Conservation (phyloP, 1,284 basidiomycete species). For the Ganoderma lingzhi region DNA sequence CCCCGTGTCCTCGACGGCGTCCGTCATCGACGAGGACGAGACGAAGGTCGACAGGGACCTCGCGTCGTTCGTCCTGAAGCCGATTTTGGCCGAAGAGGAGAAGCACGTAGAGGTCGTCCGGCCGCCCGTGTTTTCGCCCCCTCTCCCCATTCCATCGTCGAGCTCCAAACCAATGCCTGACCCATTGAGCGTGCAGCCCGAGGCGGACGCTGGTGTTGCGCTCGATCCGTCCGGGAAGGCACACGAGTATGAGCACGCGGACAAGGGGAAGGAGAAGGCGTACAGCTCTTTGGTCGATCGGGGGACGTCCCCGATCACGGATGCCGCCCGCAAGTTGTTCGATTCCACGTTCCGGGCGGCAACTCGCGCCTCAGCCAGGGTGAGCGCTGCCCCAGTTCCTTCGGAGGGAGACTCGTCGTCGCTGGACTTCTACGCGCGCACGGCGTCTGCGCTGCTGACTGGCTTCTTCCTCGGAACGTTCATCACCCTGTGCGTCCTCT, state of each 20-base stretch:
- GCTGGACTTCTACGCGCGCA: conserved; percentile 40
- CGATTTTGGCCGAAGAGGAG: background rate
- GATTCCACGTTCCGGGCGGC: conserved; percentile 9
- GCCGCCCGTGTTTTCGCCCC: conserved; percentile 14
- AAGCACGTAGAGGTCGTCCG: background rate
- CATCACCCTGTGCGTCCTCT: conserved; percentile 45
- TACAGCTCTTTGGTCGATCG: background rate
- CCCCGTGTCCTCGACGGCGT: conserved; percentile 28
- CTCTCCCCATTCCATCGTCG: background rate
- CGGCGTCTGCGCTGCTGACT: conserved; percentile 46
- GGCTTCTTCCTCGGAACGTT: conserved; percentile 48
- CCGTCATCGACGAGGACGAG: conserved; percentile 30
- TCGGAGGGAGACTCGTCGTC: conserved; percentile 20
- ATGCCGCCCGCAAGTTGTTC: conserved; percentile 18
- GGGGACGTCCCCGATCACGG: conserved; percentile 4
- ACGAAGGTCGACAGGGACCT: conserved; percentile 26
- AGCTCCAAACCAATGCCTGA: background rate
- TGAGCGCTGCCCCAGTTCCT: background rate
- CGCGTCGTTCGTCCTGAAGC: conserved; percentile 16
- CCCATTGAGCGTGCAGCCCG: background rate
- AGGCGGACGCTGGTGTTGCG: background rate
- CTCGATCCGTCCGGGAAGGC: background rate
- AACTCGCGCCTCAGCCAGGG: background rate
- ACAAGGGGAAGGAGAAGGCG: conserved; percentile 2
- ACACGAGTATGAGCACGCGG: background rate